These are phyloP conservation scores for Blastomyces emzantsi DNA, from an alignment of 2,329 filamentous ascomycete genomes.

Conservation along the genomic window DNA sequence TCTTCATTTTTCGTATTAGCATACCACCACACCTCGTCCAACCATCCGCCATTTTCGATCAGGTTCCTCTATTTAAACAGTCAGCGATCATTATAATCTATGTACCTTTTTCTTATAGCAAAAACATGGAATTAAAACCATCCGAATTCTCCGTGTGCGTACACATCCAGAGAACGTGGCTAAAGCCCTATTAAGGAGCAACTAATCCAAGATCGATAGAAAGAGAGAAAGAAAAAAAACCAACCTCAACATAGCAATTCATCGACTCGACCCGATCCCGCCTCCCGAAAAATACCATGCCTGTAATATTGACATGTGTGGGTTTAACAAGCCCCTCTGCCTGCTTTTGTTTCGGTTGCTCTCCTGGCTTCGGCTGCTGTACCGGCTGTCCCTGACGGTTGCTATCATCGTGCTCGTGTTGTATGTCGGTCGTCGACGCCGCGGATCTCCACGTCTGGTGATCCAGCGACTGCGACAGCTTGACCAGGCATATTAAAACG, in stretches of 20 bases:
- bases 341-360: background rate
- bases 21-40: conserved; percentile 37
- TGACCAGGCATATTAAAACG: background rate
- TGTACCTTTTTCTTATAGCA: background rate
- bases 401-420: background rate
- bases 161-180: background rate
- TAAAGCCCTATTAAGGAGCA: too few species aligned
- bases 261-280: conserved; percentile 11
- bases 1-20: conserved; percentile 30
- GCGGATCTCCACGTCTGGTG: background rate
- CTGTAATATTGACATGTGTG: conserved; percentile 10
- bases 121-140: background rate
- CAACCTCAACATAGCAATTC: conserved; percentile 13
- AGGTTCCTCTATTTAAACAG: conserved; percentile 26
- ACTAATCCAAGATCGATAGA: background rate
- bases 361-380: background rate
- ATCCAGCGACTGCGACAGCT: background rate
- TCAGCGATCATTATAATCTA: background rate
- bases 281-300: conserved; percentile 12
- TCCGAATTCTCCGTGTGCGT: background rate
- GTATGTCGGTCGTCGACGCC: background rate
- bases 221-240: background rate
- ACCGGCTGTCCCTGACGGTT: background rate
- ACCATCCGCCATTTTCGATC: conserved; percentile 31
- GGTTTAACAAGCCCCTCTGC: conserved; percentile 8